phyloP scores from a whole-genome alignment of 345 rosid species.

The Turnera subulata region DNA sequence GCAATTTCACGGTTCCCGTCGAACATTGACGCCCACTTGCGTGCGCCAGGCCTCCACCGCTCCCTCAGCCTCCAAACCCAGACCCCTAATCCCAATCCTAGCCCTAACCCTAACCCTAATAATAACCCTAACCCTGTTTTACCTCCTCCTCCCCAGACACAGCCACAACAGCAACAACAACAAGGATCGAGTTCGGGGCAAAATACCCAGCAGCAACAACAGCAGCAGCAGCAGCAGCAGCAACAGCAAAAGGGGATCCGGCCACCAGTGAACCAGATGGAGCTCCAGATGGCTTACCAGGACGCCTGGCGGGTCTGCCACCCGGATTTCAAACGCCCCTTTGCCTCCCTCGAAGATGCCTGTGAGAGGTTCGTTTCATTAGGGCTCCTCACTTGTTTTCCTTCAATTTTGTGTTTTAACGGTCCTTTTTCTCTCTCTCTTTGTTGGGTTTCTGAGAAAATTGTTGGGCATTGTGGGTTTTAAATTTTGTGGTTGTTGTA shows the following conservation, averaged over 20 bases:
- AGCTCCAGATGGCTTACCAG: conserved; percentile 89
- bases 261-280: conserved; percentile 57
- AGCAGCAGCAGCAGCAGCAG: conserved; percentile 17
- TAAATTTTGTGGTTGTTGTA: not conserved
- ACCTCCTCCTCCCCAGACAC: too few species aligned
- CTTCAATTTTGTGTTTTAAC: too few species aligned
- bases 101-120: conserved; percentile 11
- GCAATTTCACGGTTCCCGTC: conserved; percentile 95
- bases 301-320: conserved; percentile 95
- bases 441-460: too few species aligned
- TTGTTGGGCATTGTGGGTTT: not conserved
- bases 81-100: conserved; percentile 30
- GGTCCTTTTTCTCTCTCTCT: not conserved
- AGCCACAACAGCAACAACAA: conserved; percentile 29
- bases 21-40: conserved; percentile 79
- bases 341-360: conserved; percentile 82
- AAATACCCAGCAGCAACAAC: conserved; percentile 22
- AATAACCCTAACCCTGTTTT: conserved; percentile 1
- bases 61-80: conserved; percentile 34
- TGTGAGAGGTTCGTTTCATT: conserved; percentile 68
- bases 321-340: conserved; percentile 83
- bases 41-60: conserved; percentile 51
- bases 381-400: not conserved
- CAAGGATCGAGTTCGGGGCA: conserved; percentile 30
- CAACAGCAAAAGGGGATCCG: conserved; percentile 62